phyloP scores from a whole-genome alignment of 164 flowering plant genomes.

The Aristolochia fimbriata region DNA sequence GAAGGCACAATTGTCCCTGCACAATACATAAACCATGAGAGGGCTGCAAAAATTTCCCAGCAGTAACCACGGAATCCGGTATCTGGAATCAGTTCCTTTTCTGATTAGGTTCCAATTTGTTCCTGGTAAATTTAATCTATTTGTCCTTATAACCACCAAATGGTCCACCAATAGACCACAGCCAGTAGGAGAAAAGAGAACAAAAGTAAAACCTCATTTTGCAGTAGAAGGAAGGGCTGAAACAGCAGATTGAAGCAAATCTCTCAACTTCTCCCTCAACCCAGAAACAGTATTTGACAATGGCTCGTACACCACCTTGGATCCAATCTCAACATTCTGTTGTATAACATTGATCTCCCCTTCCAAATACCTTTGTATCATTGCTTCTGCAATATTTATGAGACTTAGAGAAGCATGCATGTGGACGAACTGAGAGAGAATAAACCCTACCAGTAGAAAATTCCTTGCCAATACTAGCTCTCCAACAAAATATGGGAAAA shows the following conservation, averaged over 20 bases:
- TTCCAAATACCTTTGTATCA: slow-evolving; percentile 48
- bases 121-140: too few species aligned
- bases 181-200: too few species aligned
- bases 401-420: slow-evolving; percentile 57
- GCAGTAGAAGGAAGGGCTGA: slow-evolving; percentile 31
- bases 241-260: slow-evolving; percentile 44
- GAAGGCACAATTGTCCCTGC: too few species aligned
- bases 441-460: slow-evolving; percentile 64
- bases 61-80: too few species aligned
- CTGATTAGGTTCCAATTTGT: too few species aligned
- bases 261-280: slow-evolving; percentile 32
- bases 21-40: too few species aligned
- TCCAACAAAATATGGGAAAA: slow-evolving; percentile 63
- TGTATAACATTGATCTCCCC: slow-evolving; percentile 24
- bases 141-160: background rate
- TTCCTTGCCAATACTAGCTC: slow-evolving; percentile 78
- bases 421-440: slow-evolving; percentile 71
- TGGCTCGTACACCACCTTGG: slow-evolving; percentile 15
- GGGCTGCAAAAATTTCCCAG: too few species aligned
- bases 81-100: too few species aligned
- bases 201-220: slow-evolving; percentile 15
- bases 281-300: slow-evolving; percentile 32
- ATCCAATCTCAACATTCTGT: slow-evolving; percentile 13
- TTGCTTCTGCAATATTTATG: slow-evolving; percentile 65
- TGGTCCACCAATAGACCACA: too few species aligned